Conservation (phyloP, 768 basidiomycete species). For the Cubamyces sp. region DNA sequence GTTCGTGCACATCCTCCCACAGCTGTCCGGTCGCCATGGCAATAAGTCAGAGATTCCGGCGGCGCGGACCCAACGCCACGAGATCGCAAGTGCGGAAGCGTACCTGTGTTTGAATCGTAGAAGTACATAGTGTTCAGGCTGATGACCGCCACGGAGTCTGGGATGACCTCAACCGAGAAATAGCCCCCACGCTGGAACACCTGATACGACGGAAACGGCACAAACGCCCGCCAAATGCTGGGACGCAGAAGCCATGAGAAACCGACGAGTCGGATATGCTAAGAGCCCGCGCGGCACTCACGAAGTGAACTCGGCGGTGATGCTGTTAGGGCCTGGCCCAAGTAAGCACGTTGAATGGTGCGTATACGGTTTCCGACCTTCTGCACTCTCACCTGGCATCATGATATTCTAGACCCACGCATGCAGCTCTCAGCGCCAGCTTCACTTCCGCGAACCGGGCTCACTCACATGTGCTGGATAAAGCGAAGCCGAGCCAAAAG, state of each 20-base stretch:
- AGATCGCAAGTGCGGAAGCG: slow-evolving; percentile 20
- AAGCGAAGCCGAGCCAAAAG: slow-evolving; percentile 13
- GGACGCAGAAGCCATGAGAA: slow-evolving; percentile 8
- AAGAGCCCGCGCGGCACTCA: slow-evolving; percentile 41
- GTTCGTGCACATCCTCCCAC: slow-evolving; percentile 72
- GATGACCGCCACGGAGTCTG: slow-evolving; percentile 74
- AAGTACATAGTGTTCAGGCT: slow-evolving; percentile 91
- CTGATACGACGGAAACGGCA: slow-evolving; percentile 78
- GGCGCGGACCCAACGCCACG: neutral
- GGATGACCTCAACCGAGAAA: slow-evolving; percentile 79
- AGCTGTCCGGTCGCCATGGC: slow-evolving; percentile 47
- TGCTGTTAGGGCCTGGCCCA: slow-evolving; percentile 62
- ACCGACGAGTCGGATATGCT: neutral
- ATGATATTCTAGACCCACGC: slow-evolving; percentile 58
- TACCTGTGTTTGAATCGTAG: slow-evolving; percentile 88
- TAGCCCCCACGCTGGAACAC: slow-evolving; percentile 90
- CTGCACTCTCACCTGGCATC: slow-evolving; percentile 52
- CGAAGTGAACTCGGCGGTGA: slow-evolving; percentile 71
- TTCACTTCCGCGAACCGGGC: slow-evolving; percentile 6
- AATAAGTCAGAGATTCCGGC: slow-evolving; percentile 26
- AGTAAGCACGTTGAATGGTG: neutral
- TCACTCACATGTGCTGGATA: slow-evolving; percentile 59
- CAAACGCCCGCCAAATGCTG: slow-evolving; percentile 81
- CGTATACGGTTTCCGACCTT: slow-evolving; percentile 15
- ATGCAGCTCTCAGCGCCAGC: slow-evolving; percentile 17